Conservation (phyloP, 345 rosid species). For the Salix dunnii region DNA sequence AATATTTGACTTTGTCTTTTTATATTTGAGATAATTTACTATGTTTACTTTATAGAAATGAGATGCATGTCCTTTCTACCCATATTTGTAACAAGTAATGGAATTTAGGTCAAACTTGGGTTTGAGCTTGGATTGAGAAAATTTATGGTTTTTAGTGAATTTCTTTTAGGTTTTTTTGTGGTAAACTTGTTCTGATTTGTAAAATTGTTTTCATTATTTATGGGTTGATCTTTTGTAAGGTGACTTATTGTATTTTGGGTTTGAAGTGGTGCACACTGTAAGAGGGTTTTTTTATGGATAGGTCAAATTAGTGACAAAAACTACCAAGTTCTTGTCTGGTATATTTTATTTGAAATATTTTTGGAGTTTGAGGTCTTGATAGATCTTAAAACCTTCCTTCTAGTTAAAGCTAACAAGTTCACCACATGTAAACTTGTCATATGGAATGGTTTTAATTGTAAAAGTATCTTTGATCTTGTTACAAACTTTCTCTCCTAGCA, state of each 20-base stretch:
- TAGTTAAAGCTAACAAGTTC: not conserved
- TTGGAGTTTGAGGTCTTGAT: not conserved
- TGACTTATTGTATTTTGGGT: fast-evolving
- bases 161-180: not conserved
- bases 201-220: too few species aligned
- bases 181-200: not conserved
- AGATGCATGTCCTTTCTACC: not conserved
- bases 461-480: not conserved
- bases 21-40: too few species aligned
- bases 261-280: not conserved
- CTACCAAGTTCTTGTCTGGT: not conserved
- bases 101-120: too few species aligned
- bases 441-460: too few species aligned
- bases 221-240: not conserved
- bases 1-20: too few species aligned
- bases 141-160: too few species aligned
- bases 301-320: not conserved
- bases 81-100: not conserved
- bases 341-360: fast-evolving
- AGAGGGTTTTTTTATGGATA: not conserved
- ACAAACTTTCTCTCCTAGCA: not conserved
- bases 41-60: fast-evolving
- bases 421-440: not conserved
- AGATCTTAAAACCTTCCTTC: not conserved
- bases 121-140: not conserved